Evolutionary conservation across 2,329 filamentous ascomycete genomes (phyloP).

Genomic region (Trichoderma simmonsii): DNA sequence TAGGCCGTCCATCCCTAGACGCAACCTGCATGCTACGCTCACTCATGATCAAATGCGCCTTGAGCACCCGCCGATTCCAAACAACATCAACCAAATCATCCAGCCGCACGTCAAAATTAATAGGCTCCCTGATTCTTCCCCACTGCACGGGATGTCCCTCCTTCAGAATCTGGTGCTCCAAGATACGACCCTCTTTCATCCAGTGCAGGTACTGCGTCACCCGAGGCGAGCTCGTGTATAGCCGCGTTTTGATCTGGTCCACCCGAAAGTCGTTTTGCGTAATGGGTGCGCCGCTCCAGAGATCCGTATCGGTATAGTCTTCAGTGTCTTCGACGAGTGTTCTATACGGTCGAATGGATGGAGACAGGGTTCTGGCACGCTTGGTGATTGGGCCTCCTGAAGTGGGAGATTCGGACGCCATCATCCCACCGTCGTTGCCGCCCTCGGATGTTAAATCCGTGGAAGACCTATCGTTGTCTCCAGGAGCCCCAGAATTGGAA

Average conservation of each 20-base stretch:
- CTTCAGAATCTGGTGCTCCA: conserved; percentile 54
- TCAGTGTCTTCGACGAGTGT: neutral
- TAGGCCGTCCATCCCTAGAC: conserved; percentile 32
- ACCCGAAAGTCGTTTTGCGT: conserved; percentile 50
- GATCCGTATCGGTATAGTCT: conserved; percentile 42
- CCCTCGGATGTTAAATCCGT: conserved; percentile 29
- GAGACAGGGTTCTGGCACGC: conserved; percentile 26
- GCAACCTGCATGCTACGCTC: conserved; percentile 27
- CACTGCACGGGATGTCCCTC: conserved; percentile 44
- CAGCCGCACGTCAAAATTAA: conserved; percentile 49
- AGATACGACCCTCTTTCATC: conserved; percentile 38
- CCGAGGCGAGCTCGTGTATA: conserved; percentile 43
- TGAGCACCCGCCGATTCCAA: conserved; percentile 42
- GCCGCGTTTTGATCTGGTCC: conserved; percentile 49
- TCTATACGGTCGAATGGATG: conserved; percentile 15
- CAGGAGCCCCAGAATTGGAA: conserved; percentile 28
- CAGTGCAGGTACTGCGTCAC: conserved; percentile 58
- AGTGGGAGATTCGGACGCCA: conserved; percentile 14
- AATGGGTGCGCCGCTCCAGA: conserved; percentile 45
- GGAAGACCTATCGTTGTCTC: conserved; percentile 26
- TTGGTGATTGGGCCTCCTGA: conserved; percentile 23
- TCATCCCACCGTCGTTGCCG: conserved; percentile 16
- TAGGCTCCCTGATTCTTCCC: conserved; percentile 49
- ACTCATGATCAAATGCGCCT: conserved; percentile 42
- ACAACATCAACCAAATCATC: conserved; percentile 45